Evolutionary conservation across 768 basidiomycete genomes (phyloP), one percentile per base, ranked within the genome.

Genomic region (Leccinellum albellum): DNA sequence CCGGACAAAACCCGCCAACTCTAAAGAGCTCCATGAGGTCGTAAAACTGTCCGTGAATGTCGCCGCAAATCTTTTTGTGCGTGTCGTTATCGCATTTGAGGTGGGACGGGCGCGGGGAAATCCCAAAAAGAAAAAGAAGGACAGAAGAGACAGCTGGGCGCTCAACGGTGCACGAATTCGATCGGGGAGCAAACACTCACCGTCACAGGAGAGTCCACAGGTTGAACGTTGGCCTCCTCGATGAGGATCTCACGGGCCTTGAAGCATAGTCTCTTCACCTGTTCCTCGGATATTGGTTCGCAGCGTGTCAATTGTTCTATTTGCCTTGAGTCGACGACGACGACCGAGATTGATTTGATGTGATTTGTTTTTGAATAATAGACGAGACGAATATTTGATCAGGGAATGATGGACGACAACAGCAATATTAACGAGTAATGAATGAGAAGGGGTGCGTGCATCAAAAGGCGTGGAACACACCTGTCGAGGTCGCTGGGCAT

Each of bases 41-140:
- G 73, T 89, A 97, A 70, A 98, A 97, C 68, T 98, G 96, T 10
- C 95, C 94, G 67, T 98, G 95, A 46, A 98, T 97, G 75, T 98
- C 95, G 8, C 95, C 95, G 68, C 90, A 93, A 67, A 93, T 90
- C 89, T 91, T 55, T 55, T 51, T 44, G 14, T 42, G 40, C 10
- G 40, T 42, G 26, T 51, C 15, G 70, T 55, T 44, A 20, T 40
- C 33, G 31, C 24, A 33, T 32, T 58, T 56, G 40, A 42, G 53
- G 35, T 47, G 51, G 46, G 33, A 48, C 32, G 35, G 49, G 49
- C 40, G 40, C 40, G 40, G 28, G 10, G 15, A 33, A 20, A 49
- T 37, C 12, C 33, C 31, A 49, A 33, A 58, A 47, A 26, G 9
- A 15, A 46, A 7, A 42, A 20, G 20, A 42, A 20, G 20, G 10